Conservation (phyloP, 2,329 filamentous ascomycete genomes). For the Cordyceps javanica region DNA sequence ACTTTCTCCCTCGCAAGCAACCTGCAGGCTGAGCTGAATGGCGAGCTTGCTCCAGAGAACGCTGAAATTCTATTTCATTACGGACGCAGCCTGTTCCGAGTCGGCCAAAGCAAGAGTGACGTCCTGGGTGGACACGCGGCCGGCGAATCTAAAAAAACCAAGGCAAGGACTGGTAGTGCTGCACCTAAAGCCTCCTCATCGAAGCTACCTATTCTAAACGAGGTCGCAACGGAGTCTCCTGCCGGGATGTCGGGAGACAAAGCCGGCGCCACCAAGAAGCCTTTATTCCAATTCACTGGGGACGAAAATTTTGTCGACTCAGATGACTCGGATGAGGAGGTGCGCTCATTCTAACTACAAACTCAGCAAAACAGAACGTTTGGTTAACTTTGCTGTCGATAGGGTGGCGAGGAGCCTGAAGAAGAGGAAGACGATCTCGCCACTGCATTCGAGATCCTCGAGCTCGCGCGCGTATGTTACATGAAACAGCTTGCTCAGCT, state of each 20-base stretch:
- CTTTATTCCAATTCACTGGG: conserved; percentile 85
- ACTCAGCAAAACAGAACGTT: conserved; percentile 11
- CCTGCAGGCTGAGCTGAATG: conserved; percentile 84
- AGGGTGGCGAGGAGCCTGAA: conserved; percentile 40
- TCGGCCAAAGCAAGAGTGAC: conserved; percentile 90
- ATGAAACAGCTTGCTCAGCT: conserved; percentile 45
- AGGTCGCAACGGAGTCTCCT: conserved; percentile 37
- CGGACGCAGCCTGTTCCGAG: conserved; percentile 86
- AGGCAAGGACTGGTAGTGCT: conserved; percentile 34
- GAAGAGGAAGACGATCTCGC: conserved; percentile 69
- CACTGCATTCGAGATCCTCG: conserved; percentile 77
- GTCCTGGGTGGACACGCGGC: conserved; percentile 79
- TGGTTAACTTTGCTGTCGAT: conserved; percentile 31
- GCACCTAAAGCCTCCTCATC: conserved; percentile 36
- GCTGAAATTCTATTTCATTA: conserved; percentile 93
- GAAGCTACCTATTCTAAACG: conserved; percentile 33
- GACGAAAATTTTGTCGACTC: conserved; percentile 90
- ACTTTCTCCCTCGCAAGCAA: conserved; percentile 84
- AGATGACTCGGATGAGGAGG: conserved; percentile 62
- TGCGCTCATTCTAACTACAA: conserved; percentile 11
- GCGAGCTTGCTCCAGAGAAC: conserved; percentile 84
- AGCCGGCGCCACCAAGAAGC: conserved; percentile 52
- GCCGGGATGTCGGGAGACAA: conserved; percentile 35
- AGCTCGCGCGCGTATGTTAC: conserved; percentile 66
- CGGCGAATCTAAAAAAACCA: conserved; percentile 38